Evolutionary conservation across 345 rosid species (phyloP), one percentile per base, ranked within the genome.

Genomic region (Bruguiera parviflora): DNA sequence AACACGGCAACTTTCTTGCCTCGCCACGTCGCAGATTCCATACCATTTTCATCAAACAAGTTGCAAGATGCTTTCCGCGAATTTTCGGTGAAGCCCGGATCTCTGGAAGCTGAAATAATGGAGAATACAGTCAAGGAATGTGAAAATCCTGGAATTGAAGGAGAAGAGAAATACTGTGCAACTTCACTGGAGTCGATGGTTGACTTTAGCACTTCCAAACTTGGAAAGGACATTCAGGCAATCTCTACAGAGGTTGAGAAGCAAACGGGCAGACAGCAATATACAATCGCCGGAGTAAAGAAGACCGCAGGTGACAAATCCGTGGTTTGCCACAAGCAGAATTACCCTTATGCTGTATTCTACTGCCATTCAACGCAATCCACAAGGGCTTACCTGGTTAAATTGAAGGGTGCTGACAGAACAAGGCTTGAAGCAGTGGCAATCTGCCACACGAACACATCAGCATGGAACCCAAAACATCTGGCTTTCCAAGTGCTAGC

Each of bases 41-140:
- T 87, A 29, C 96, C 93, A 10, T 92, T 95, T 72, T 89, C 89
- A 8, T 88, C 96, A 0, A 72, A 79, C 72, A 75, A 82, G 71
- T 70, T 87, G 66, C 80, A 84, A 3, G 84, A 90, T 61, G 85
- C 82, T 58, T 77, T 87, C 68, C 73, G 53, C 70, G 64, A 59
- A 51, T 85, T 87, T 61, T 84, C 87, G 7, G 83, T 95, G 33
- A 82, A 80, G 51, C 85, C 87, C 0, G 87, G 79, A 37, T 92
- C 97, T 9, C 57, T 20, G 53, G 88, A 88, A 78, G 96, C 96
- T 6, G 77, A 80, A 77, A 81, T 72, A 60, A 87, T 95, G 80
- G 80, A 81, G 78, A 37, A 33, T 6, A 69, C 73, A 11, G 58
- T 74, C 65, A 64, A 33, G 37, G 64, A 73, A 55, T 55, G 58